A percentile compares a stretch with the other conserved stretches of the same genome.
phyloP scores from a whole-genome alignment of 2,329 filamentous ascomycete genomes.

The Aspergillus carbonarius region DNA sequence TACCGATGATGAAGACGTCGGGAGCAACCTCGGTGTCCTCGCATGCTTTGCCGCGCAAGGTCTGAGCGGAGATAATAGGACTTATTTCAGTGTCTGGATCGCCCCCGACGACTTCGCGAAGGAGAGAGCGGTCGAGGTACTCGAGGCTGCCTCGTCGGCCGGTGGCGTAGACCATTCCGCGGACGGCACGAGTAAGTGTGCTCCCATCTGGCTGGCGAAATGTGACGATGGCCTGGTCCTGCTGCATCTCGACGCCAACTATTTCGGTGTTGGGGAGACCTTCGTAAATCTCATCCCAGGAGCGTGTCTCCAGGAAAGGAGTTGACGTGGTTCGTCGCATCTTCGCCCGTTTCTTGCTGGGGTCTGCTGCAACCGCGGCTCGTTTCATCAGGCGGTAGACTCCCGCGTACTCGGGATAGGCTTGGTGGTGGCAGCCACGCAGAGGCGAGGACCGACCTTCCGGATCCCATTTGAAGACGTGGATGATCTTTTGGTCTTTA shows the following conservation, averaged over 20 bases:
- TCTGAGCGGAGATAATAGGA: conserved; percentile 51
- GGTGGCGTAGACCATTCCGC: conserved; percentile 55
- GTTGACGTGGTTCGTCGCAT: conserved; percentile 41
- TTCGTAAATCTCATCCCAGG: conserved; percentile 55
- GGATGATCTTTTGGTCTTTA: conserved; percentile 54
- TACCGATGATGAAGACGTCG: conserved; percentile 58
- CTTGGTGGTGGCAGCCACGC: conserved; percentile 58
- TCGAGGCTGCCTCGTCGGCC: conserved; percentile 56
- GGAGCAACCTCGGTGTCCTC: conserved; percentile 53
- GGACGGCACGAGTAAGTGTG: conserved; percentile 46
- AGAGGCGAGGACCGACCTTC: conserved; percentile 56
- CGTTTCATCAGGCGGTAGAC: conserved; percentile 62
- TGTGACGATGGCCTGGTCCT: conserved; percentile 39
- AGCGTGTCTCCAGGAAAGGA: conserved; percentile 48
- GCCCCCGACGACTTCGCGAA: conserved; percentile 46
- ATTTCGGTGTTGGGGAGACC: conserved; percentile 56
- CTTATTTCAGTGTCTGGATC: conserved; percentile 17
- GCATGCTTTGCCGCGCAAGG: conserved; percentile 54
- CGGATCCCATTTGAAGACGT: conserved; percentile 61
- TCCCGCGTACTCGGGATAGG: conserved; percentile 62
- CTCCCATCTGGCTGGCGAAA: conserved; percentile 47
- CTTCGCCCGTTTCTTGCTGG: conserved; percentile 23
- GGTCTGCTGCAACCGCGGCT: conserved; percentile 35
- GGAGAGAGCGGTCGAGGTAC: conserved; percentile 51
- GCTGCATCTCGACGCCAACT: conserved; percentile 34